A percentile compares a stretch with the other conserved stretches of the same genome.
phyloP scores from a whole-genome alignment of 371 early-diverging fungal species.

The Rhizomucor pusillus region DNA sequence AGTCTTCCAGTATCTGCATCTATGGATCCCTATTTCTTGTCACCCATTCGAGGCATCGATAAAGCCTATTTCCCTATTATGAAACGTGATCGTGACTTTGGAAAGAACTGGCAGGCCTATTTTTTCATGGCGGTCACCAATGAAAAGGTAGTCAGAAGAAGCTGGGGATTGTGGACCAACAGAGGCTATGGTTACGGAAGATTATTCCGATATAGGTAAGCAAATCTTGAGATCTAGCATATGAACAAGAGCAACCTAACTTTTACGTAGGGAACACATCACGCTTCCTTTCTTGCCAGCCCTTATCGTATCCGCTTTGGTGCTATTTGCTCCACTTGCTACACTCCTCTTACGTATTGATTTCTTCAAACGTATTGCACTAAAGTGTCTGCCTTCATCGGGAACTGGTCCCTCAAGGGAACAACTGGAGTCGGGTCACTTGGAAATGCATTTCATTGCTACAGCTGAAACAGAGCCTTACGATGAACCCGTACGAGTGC shows the following conservation, averaged over 20 bases:
- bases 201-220: slow-evolving; percentile 49
- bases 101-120: slow-evolving; percentile 55
- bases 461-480: slow-evolving; percentile 40
- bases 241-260: background rate
- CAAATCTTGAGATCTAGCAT: slow-evolving; percentile 1
- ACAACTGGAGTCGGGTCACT: slow-evolving; percentile 38
- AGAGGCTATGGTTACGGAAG: slow-evolving; percentile 52
- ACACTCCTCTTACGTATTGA: slow-evolving; percentile 30
- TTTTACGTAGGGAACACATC: slow-evolving; percentile 49
- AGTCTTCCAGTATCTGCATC: slow-evolving; percentile 10
- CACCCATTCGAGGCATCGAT: slow-evolving; percentile 33
- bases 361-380: slow-evolving; percentile 41
- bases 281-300: slow-evolving; percentile 36
- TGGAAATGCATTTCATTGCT: slow-evolving; percentile 49
- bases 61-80: slow-evolving; percentile 20
- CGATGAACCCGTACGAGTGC: slow-evolving; percentile 46
- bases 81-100: slow-evolving; percentile 31
- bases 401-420: slow-evolving; percentile 64
- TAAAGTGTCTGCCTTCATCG: slow-evolving; percentile 47
- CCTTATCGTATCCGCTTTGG: slow-evolving; percentile 32
- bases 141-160: slow-evolving; percentile 54
- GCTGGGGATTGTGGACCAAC: slow-evolving; percentile 45
- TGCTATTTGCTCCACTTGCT: slow-evolving; percentile 31
- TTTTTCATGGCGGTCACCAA: slow-evolving; percentile 61
- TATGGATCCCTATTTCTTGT: slow-evolving; percentile 41